Evolutionary conservation across 2,329 filamentous ascomycete genomes (phyloP).

Genomic region (Aureobasidium sp.): DNA sequence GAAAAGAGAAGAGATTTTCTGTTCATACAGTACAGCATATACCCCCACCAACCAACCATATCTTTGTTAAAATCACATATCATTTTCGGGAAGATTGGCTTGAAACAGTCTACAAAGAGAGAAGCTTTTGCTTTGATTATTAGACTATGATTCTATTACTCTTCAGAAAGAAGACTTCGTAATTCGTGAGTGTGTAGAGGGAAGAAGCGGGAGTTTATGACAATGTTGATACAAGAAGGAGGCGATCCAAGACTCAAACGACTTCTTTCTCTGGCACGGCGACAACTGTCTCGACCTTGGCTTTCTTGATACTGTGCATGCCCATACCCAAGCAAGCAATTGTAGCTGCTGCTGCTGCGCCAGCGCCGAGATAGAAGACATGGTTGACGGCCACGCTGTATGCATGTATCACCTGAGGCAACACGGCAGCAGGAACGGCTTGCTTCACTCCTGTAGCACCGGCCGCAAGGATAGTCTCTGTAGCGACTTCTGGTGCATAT

Average conservation of each 20-base stretch:
- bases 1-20: neutral
- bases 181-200: neutral
- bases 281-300: neutral
- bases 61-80: neutral
- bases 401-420: slow-evolving; percentile 50
- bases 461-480: slow-evolving; percentile 36
- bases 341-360: neutral
- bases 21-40: slow-evolving; percentile 10
- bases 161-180: neutral
- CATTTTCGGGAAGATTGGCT: neutral
- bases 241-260: neutral
- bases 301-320: slow-evolving; percentile 4
- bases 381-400: slow-evolving; percentile 56
- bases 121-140: neutral
- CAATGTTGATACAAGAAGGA: neutral
- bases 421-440: slow-evolving; percentile 44
- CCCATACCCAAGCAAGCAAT: slow-evolving; percentile 7
- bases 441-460: slow-evolving; percentile 56
- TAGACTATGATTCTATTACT: neutral
- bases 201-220: neutral
- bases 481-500: slow-evolving; percentile 33
- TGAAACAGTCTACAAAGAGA: too few species aligned
- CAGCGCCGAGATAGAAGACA: neutral
- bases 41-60: neutral
- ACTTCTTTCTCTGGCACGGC: neutral